Conservation (phyloP, 73 alveolate species). For the Durusdinium trenchii region DNA sequence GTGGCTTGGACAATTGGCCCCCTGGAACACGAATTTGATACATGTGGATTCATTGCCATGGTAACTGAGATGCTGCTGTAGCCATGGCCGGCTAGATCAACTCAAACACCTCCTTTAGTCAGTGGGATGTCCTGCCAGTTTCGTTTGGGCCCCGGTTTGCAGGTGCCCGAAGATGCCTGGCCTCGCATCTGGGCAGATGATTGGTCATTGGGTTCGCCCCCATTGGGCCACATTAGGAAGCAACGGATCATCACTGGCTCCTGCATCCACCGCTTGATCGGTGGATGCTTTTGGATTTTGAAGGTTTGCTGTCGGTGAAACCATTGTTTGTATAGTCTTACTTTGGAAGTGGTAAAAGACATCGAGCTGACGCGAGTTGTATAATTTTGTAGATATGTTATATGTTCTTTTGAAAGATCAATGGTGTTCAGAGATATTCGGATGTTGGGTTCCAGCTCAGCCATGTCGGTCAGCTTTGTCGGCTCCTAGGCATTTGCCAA, state of each 20-base stretch:
- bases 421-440: background rate
- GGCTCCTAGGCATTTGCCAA: constrained; percentile 59
- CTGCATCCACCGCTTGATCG: background rate
- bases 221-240: background rate
- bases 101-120: no score
- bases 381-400: no score
- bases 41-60: no score
- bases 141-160: background rate
- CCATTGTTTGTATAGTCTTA: background rate
- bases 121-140: no score
- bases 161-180: constrained; percentile 86
- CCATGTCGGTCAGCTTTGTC: background rate
- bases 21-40: no score
- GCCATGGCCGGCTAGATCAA: no score
- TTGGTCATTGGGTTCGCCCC: background rate
- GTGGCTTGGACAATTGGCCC: background rate
- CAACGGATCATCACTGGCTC: background rate
- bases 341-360: no score
- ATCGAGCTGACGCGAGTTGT: no score
- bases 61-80: no score
- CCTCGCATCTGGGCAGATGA: constrained; percentile 18
- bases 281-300: background rate
- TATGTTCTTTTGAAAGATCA: no score
- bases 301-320: background rate
- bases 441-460: background rate